A percentile compares a stretch with the other conserved stretches of the same genome.
Conservation (phyloP, 768 basidiomycete species). For the Omphalotus guepiniiformis region DNA sequence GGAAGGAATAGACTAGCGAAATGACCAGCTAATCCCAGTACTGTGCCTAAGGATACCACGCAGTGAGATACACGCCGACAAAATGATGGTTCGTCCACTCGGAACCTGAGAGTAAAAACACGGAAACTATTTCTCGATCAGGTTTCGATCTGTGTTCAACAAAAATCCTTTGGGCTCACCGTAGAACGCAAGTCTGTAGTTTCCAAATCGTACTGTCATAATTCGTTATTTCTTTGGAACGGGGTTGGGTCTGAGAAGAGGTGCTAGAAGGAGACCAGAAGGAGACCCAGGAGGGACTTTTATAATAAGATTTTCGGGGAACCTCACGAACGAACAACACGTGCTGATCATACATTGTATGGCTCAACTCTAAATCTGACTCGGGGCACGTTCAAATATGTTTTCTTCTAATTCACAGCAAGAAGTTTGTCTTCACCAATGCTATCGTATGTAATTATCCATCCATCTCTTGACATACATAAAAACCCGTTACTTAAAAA, state of each 20-base stretch:
- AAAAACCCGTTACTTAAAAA: neutral
- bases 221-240: no score
- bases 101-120: constrained; percentile 40
- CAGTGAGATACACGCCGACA: constrained; percentile 3
- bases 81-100: neutral
- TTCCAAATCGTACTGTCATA: constrained; percentile 63
- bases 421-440: no score
- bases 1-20: constrained; percentile 69
- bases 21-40: constrained; percentile 66
- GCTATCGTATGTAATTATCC: no score
- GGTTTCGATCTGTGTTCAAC: neutral
- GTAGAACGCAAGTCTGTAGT: constrained; percentile 49
- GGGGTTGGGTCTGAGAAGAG: neutral
- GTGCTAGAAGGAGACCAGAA: neutral
- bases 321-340: neutral
- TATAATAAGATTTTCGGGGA: neutral
- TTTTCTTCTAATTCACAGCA: no score
- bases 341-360: constrained; percentile 5
- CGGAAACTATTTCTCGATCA: constrained; percentile 28
- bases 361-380: no score
- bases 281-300: neutral
- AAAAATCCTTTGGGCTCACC: constrained; percentile 27
- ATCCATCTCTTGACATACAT: no score
- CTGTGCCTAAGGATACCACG: constrained; percentile 32
- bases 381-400: no score